Evolutionary conservation across 1,284 basidiomycete genomes (phyloP), one percentile per base, ranked within the genome.

Genomic region (Marasmius tenuissimus): DNA sequence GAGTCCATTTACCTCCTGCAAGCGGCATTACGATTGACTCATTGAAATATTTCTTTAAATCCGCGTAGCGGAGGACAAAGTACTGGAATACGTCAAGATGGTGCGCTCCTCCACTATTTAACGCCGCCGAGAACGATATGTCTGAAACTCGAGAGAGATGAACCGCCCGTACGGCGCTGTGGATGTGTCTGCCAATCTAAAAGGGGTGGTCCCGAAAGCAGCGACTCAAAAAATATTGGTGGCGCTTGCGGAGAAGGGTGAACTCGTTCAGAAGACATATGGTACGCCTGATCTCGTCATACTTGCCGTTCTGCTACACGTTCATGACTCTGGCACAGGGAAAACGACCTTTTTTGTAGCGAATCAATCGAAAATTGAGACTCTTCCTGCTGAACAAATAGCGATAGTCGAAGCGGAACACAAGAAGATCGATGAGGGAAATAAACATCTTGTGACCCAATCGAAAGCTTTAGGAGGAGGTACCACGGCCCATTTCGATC

Each of bases 141-240:
- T 40, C 52, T 16, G 42, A 45, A 54, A 51, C 56, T 34, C 52
- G 48, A 42, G 60, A 61, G 63, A 91, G 89, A 91, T 87, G 88
- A 92, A 90, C 71, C 80, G 87, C 40, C 89, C 84, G 2, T 91
- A 85, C 67, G 88, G 88, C n/a, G 88, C 86, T 66, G 94, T 93
- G 40, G 93, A 96, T 71, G 88, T 96, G 2, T 83, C 91, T 14
- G 91, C 92, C 16, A 96, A 97, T 73, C 78, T 96, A 47, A 95
- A 94, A 73, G 91, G 91, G 58, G 86, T 88, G 10, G 88, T 96
- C 1, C 86, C 92, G 8, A 96, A 95, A 73, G 76, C 92, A 0
- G 81, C 87, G 8, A 88, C 88, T 0, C 92, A 94, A 72, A 95
- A 95, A 76, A 90, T 95, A 53, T 81, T 96, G 12, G 77, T 85